phyloP scores from a whole-genome alignment of 2,329 filamentous ascomycete species.

The Cladosporium sp. region DNA sequence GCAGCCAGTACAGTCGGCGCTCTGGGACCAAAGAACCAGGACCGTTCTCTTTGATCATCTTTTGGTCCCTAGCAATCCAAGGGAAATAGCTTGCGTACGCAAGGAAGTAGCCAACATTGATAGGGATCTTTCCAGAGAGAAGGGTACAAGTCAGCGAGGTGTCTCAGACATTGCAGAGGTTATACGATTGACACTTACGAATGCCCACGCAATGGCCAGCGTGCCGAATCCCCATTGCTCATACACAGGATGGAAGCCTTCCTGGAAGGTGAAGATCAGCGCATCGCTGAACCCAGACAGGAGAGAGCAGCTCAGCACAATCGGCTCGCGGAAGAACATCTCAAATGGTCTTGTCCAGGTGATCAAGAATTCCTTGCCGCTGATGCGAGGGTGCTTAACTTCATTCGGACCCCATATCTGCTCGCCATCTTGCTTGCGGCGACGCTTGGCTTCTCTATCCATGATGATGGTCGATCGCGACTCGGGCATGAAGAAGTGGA shows the following conservation, averaged over 20 bases:
- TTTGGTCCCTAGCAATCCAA: conserved; percentile 51
- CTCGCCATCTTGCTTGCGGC: conserved; percentile 64
- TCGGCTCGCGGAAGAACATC: conserved; percentile 71
- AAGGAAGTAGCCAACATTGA: conserved; percentile 57
- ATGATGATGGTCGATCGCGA: conserved; percentile 63
- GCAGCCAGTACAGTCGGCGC: conserved; percentile 26
- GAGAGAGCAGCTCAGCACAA: conserved; percentile 65
- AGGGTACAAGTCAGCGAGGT: no score
- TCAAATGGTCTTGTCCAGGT: conserved; percentile 63
- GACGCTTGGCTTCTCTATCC: conserved; percentile 71
- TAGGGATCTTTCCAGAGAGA: no score
- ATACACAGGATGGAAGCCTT: conserved; percentile 66
- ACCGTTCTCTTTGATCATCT: conserved; percentile 60
- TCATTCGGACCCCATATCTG: conserved; percentile 75
- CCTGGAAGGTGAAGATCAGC: conserved; percentile 73
- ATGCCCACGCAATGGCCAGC: conserved; percentile 53
- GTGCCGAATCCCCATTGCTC: conserved; percentile 56
- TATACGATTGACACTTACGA: no score
- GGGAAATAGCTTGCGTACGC: conserved; percentile 54
- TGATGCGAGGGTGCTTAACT: conserved; percentile 53
- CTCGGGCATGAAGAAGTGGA: conserved; percentile 85
- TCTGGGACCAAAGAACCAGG: conserved; percentile 46
- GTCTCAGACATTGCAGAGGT: no score
- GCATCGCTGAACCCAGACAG: conserved; percentile 70
- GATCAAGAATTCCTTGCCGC: conserved; percentile 38